Evolutionary conservation across 1,284 basidiomycete species (phyloP).

Genomic region (Ceratobasidium sp.): DNA sequence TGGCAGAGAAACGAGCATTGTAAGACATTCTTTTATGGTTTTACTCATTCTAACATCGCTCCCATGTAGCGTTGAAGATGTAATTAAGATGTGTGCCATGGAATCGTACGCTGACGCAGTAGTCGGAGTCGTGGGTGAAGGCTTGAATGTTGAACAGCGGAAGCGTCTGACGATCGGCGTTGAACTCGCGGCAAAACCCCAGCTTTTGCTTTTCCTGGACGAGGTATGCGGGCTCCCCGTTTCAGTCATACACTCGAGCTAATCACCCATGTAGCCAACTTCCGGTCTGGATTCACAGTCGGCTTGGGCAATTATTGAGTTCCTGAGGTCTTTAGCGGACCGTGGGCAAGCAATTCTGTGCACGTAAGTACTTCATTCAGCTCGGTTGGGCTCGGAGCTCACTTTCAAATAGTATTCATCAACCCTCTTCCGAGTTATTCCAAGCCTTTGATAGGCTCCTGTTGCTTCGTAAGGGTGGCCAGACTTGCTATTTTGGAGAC

Average conservation of each 20-base stretch:
- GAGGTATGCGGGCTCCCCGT: conserved; percentile 68
- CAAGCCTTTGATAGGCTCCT: conserved; percentile 78
- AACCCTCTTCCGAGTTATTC: conserved; percentile 82
- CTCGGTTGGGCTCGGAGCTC: neutral
- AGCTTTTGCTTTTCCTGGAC: conserved; percentile 84
- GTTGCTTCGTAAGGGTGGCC: conserved; percentile 73
- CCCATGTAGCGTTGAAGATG: conserved; percentile 80
- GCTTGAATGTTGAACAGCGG: conserved; percentile 74
- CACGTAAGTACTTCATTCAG: conserved; percentile 54
- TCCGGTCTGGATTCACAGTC: conserved; percentile 91
- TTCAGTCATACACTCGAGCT: neutral
- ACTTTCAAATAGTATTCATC: conserved; percentile 73
- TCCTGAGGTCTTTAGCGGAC: conserved; percentile 86
- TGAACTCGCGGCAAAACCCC: conserved; percentile 84
- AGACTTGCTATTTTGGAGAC: conserved; percentile 85
- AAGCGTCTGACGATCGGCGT: conserved; percentile 89
- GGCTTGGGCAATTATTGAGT: conserved; percentile 87
- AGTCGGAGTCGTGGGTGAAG: conserved; percentile 77
- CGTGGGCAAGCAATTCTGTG: conserved; percentile 84
- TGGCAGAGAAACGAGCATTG: conserved; percentile 84
- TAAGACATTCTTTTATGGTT: conserved; percentile 66
- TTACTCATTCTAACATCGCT: neutral
- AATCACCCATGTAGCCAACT: conserved; percentile 63
- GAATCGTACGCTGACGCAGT: conserved; percentile 79
- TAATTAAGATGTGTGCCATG: conserved; percentile 84